Evolutionary conservation across 78 protist species (phyloP).

Genomic region (Polysphondylium violaceum): DNA sequence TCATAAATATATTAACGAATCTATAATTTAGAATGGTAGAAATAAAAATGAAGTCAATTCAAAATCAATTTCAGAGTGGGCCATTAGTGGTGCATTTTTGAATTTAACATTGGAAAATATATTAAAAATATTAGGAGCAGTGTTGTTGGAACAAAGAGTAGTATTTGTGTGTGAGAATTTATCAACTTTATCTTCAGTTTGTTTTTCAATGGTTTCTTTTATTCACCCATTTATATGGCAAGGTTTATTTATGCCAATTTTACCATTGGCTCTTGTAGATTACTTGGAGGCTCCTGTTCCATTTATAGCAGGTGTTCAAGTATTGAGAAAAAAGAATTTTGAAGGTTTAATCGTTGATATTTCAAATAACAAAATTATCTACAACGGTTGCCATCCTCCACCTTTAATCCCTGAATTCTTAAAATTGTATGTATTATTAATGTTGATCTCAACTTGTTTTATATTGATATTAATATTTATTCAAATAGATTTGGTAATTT

Average conservation of each 20-base stretch:
- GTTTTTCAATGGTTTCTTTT: conserved; percentile 57
- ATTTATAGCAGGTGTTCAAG: conserved; percentile 51
- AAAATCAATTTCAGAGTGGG: conserved; percentile 58
- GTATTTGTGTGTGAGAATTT: conserved; percentile 73
- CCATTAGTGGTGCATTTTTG: conserved; percentile 42
- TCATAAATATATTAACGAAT: not conserved
- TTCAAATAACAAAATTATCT: conserved; percentile 13
- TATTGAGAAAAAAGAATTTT: conserved; percentile 31
- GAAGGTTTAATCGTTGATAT: conserved; percentile 68
- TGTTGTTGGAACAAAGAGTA: conserved; percentile 71
- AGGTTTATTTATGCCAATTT: conserved; percentile 72
- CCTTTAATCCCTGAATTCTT: conserved; percentile 56
- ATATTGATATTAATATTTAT: not conserved
- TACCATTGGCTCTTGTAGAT: conserved; percentile 36
- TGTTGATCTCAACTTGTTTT: not conserved
- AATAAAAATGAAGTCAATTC: conserved; percentile 15
- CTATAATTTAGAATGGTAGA: conserved; percentile 19
- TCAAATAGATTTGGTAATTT: conserved; percentile 32
- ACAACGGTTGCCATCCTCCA: conserved; percentile 27
- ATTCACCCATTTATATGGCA: conserved; percentile 75
- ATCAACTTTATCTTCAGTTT: conserved; percentile 44
- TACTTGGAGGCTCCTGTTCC: conserved; percentile 77
- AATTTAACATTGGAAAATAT: conserved; percentile 53
- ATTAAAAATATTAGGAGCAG: conserved; percentile 52
- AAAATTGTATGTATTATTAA: conserved; percentile 14